Evolutionary conservation across 768 basidiomycete species (phyloP), one percentile per base, ranked within the genome.

Genomic region (Serendipita sp.): DNA sequence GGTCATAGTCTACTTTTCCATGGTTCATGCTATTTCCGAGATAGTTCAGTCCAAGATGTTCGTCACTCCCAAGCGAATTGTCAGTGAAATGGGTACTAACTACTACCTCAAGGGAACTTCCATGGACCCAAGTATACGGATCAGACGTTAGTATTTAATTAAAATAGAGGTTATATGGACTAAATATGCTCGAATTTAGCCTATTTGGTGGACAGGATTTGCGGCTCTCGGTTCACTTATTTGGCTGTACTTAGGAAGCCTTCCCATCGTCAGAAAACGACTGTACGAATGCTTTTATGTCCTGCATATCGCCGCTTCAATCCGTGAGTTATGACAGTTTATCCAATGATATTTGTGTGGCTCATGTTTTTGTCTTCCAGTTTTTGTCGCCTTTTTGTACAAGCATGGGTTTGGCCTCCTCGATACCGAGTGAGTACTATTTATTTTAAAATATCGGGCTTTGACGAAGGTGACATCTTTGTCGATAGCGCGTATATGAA

Each of bases 1-100:
- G 23, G 1, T 23, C 23, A 23, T 23, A 23, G 45, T 66, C 44
- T 43, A 64, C 34, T 40, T 66, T 13, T 45, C 43, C 23, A 18
- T 66, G 5, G 60, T 66, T 10, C 66, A 66, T 43, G 64, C 66
- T 6, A 45, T 66, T 34, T 44, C 64, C 2, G 62, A 65, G 44
- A 36, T 60, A 4, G 55, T 55, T 52, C 64, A 62, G 60, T 27
- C 52, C 10, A 2, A 58, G 46, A n/a, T 27, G 58, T n/a, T 46
- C 48, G 64, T 44, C 48, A 18, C n/a, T n/a, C 8, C 29, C 48
- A 18, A 23, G 23, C 48, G 18, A 18, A 8, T 50, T n/a, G n/a
- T n/a, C 8, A 50, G 5, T 50, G n/a, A 5, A 31, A n/a, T 18
- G 48, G n/a, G n/a, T 18, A 50, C 48, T 31, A 5, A 8, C 8